Percentiles rank a stretch among this genome's conserved stretches.
Conservation (phyloP, 768 basidiomycete species). For the Gymnopilus junonius region DNA sequence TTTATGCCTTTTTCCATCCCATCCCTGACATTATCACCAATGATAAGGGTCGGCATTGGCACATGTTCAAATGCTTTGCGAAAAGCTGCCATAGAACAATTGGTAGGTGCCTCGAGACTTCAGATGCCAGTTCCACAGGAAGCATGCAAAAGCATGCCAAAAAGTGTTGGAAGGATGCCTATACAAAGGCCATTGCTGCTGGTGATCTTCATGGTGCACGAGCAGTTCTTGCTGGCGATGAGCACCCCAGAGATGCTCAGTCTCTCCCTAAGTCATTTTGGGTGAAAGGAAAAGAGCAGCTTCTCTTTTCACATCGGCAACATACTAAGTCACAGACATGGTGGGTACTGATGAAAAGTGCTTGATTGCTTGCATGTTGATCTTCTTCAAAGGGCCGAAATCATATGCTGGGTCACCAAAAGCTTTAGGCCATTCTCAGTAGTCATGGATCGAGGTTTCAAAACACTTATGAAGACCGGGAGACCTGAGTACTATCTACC, state of each 20-base stretch:
- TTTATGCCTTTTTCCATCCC: conserved; percentile 8
- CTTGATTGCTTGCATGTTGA: neutral
- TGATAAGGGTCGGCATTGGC: too few relatives aligned
- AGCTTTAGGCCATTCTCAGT: neutral
- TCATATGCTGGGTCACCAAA: neutral
- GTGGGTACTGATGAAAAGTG: neutral
- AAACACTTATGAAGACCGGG: neutral
- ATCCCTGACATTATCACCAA: neutral
- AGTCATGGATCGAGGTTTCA: neutral
- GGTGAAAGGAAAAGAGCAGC: too few relatives aligned
- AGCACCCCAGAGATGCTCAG: too few relatives aligned
- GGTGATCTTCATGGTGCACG: too few relatives aligned
- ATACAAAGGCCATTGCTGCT: too few relatives aligned
- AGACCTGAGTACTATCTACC: neutral
- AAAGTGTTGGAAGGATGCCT: too few relatives aligned
- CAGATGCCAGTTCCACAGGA: too few relatives aligned
- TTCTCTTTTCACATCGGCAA: neutral
- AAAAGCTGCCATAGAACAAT: neutral
- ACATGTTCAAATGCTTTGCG: neutral
- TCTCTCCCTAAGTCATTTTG: too few relatives aligned
- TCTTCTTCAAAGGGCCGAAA: neutral
- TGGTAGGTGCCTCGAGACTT: too few relatives aligned
- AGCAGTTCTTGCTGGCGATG: too few relatives aligned
- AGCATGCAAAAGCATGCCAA: too few relatives aligned
- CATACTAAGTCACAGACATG: neutral